phyloP scores from a whole-genome alignment of 495 filamentous ascomycete genomes.

The Parathielavia hyrcaniae region DNA sequence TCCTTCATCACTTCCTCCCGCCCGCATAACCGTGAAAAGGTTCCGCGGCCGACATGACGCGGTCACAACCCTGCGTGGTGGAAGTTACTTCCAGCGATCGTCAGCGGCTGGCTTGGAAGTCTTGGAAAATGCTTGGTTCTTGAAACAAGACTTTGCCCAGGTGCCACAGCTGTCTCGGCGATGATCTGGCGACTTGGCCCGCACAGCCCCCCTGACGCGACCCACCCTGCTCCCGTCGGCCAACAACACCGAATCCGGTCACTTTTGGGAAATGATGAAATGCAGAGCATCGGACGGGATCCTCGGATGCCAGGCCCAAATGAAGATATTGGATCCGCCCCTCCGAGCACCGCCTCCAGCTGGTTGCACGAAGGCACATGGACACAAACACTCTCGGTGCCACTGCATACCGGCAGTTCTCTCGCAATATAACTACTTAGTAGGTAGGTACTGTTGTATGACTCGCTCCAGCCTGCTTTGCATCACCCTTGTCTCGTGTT shows the following conservation, averaged over 20 bases:
- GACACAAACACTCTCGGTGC: too few species aligned
- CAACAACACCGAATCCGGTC: background rate
- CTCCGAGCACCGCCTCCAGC: too few species aligned
- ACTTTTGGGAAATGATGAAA: background rate
- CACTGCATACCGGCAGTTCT: too few species aligned
- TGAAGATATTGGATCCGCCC: too few species aligned
- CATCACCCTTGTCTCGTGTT: too few species aligned
- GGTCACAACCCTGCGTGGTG: slow-evolving; percentile 1
- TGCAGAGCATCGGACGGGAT: background rate
- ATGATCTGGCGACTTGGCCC: slow-evolving; percentile 2
- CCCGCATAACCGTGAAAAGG: too few species aligned
- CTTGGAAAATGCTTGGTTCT: slow-evolving; percentile 16
- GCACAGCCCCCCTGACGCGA: slow-evolving; percentile 1
- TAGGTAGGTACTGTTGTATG: too few species aligned
- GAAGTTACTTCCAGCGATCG: background rate
- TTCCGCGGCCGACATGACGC: background rate
- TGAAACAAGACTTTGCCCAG: slow-evolving; percentile 22
- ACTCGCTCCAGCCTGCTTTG: too few species aligned
- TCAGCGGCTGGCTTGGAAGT: slow-evolving; percentile 12
- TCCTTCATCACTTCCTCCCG: background rate
- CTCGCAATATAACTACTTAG: too few species aligned
- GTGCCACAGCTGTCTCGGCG: background rate
- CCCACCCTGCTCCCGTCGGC: too few species aligned
- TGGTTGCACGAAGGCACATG: too few species aligned
- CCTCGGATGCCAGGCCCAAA: too few species aligned